Evolutionary conservation across 2,329 filamentous ascomycete genomes (phyloP).

Genomic region (Cercospora sesami): DNA sequence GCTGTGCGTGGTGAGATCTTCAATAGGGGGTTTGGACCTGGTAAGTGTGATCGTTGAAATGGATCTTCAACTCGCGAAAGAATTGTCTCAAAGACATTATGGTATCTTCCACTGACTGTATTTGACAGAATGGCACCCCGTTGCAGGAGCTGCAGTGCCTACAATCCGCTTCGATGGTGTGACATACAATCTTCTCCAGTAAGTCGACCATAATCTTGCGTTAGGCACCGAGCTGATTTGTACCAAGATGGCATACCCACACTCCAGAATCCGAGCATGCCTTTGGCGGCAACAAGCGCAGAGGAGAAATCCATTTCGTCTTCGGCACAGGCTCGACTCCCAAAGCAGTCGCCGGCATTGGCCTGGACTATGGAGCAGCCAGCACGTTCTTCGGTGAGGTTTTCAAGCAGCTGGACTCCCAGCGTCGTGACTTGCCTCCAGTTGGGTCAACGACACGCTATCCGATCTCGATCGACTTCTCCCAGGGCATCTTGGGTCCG

Average conservation of each 20-base stretch:
- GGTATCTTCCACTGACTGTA: not conserved
- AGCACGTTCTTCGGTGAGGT: not conserved
- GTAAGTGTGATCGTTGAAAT: not conserved
- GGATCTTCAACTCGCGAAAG: not conserved
- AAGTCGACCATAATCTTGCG: not conserved
- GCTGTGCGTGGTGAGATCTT: not conserved
- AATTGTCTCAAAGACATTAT: not conserved
- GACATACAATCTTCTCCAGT: not conserved
- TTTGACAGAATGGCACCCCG: not conserved
- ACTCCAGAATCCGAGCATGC: constrained; percentile 2
- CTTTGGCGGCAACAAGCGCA: not conserved
- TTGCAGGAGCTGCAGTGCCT: not conserved
- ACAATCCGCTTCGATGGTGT: not conserved
- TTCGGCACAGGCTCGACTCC: not conserved
- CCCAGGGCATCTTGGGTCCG: not conserved
- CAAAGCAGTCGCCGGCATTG: not conserved
- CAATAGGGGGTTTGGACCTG: not conserved
- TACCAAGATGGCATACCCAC: not conserved
- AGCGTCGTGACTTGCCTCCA: not conserved
- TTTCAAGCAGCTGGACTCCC: not conserved
- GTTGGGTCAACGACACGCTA: not conserved
- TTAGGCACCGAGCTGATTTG: not conserved
- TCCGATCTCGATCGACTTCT: not conserved
- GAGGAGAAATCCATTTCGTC: not conserved
- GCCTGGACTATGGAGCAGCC: not conserved